Percentiles rank a stretch among this genome's conserved stretches.
phyloP scores from a whole-genome alignment of 1,284 basidiomycete genomes.

The Entoloma clypeatum region DNA sequence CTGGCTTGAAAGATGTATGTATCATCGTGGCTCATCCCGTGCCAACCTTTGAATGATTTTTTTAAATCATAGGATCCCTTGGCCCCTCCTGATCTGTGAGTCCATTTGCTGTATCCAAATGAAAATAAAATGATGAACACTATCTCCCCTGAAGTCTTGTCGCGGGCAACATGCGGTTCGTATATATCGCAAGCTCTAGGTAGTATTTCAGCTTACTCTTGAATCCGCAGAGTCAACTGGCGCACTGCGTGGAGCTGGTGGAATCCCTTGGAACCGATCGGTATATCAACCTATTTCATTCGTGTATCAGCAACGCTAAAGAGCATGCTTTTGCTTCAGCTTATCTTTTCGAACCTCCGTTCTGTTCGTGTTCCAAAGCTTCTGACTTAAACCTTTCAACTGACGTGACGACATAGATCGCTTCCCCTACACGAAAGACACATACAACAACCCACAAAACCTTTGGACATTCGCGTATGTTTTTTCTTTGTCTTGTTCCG shows the following conservation, averaged over 20 bases:
- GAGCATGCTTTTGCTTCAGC: slow-evolving; percentile 30
- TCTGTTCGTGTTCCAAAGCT: slow-evolving; percentile 32
- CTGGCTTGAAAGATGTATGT: slow-evolving; percentile 51
- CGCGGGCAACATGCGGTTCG: no score
- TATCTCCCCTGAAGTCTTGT: background rate
- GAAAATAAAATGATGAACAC: background rate
- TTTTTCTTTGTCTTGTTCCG: background rate
- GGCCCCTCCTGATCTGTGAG: slow-evolving; percentile 56
- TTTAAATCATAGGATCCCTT: slow-evolving; percentile 47
- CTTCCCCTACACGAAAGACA: slow-evolving; percentile 58
- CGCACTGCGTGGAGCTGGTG: no score
- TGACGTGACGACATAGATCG: slow-evolving; percentile 35
- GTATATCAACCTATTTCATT: no score
- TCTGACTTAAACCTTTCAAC: no score
- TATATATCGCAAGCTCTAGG: no score
- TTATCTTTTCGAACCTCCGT: slow-evolving; percentile 36
- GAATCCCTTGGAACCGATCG: no score
- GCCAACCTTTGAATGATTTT: background rate
- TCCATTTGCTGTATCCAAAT: slow-evolving; percentile 1
- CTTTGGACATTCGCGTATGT: slow-evolving; percentile 57
- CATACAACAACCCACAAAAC: slow-evolving; percentile 61
- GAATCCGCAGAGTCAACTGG: no score
- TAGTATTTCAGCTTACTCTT: no score
- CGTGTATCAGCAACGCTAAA: no score
- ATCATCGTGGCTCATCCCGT: background rate